Evolutionary conservation across 2,329 filamentous ascomycete genomes (phyloP), one percentile per base, ranked within the genome.

Genomic region (Ciborinia camelliae): DNA sequence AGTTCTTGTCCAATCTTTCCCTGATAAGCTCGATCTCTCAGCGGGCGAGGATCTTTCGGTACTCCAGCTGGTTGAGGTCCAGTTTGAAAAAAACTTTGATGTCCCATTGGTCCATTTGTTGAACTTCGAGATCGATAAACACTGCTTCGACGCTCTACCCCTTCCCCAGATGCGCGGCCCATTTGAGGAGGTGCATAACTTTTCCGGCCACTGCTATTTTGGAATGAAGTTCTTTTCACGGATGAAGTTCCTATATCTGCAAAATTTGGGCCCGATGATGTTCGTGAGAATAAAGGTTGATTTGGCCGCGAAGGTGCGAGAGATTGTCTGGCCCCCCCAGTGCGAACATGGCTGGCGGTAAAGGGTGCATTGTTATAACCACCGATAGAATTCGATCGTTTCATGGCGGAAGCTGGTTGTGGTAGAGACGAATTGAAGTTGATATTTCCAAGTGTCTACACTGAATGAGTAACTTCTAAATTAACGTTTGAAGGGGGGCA

Each of bases 1-100:
- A 99, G 79, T 73, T 99, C 93, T 71, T 95, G 90, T 9, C 90
- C 91, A 76, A 99, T 93, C 64, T 89, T 86, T 37, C 86, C 83
- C 74, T 96, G 91, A 71, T 90, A 96, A 28, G 84, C 83, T 45
- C 90, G 83, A 74, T 98, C 92, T 74, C 89, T 90, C 62, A 98
- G 80, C 18, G 93, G 90, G 64, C 96, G 86, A 1, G 95, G 94
- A 74, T 99, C 96, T 67, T 87, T 85, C 0, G 92, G 91, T 2
- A 94, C 89, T 65, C 91, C 91, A 1, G 92, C 92, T 4, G 90
- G 85, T 65, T 89, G 86, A 4, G 92, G 91, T 28, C 88, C 91
- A 68, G 93, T 91, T 71, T 93, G 90, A 77, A 99, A 99, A 81
- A 99, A 98, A 68, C 92, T 97, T 76, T 97, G 93, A 71, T 95